These are phyloP conservation scores for Phytopythium oedochilum DNA, from an alignment of 352 stramenopile species.

Conservation along the genomic window DNA sequence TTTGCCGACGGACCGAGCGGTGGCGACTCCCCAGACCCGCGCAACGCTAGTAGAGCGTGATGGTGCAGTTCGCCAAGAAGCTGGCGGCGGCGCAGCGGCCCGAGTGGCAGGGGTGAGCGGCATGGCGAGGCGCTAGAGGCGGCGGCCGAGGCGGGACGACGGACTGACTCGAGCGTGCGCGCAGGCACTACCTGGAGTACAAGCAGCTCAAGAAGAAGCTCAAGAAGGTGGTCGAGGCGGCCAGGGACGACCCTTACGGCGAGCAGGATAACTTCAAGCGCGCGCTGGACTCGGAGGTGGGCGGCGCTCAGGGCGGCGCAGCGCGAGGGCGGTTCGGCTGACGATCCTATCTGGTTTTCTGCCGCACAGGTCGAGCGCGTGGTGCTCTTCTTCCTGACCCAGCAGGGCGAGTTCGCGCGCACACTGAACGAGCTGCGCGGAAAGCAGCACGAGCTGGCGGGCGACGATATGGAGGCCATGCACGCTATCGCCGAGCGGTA, in stretches of 20 bases:
- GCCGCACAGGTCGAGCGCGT: slow-evolving; percentile 51
- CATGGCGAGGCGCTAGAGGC: background rate
- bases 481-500: slow-evolving; percentile 58
- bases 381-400: slow-evolving; percentile 82
- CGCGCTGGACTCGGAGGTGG: slow-evolving; percentile 69
- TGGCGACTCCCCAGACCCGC: too few relatives aligned
- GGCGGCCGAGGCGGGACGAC: background rate
- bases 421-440: slow-evolving; percentile 48
- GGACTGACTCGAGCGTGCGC: background rate
- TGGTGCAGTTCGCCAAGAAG: slow-evolving; percentile 87
- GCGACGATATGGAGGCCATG: slow-evolving; percentile 60
- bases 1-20: background rate
- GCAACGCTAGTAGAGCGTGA: slow-evolving; percentile 14
- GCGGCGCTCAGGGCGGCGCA: too few relatives aligned
- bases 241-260: slow-evolving; percentile 27
- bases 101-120: slow-evolving; percentile 64
- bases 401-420: slow-evolving; percentile 81
- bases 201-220: slow-evolving; percentile 88
- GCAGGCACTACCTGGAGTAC: slow-evolving; percentile 88
- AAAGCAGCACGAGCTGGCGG: slow-evolving; percentile 36
- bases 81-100: slow-evolving; percentile 59
- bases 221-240: slow-evolving; percentile 58
- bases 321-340: too few relatives aligned
- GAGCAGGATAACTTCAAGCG: slow-evolving; percentile 71
- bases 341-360: too few relatives aligned